Base-by-base conservation (phyloP, 2,329 filamentous ascomycete species). In the Aspergillus sojae region DNA sequence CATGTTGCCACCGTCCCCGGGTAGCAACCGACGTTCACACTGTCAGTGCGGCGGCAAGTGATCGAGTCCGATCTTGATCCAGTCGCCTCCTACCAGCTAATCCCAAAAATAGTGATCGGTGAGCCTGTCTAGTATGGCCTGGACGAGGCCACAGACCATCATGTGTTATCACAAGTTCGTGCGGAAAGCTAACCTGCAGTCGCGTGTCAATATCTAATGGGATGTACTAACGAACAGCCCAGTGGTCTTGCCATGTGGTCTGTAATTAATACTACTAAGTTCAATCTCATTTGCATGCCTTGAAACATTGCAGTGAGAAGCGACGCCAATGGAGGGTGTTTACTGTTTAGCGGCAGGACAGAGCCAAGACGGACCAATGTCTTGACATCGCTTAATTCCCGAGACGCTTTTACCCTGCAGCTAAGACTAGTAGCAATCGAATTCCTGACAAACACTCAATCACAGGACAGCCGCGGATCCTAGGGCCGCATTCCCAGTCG, bases 251-350 rank as follows among this genome's bases (percentile, higher is more conserved):
- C 48, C 48, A 52, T 52, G 48, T 30, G 26, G 48, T 5, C 16
- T n/a, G 26, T 32, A 52, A 52, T n/a, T 10, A 19, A 32, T 52
- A 19, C 26, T 52, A 32, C 16, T n/a, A 19, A 3, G 43, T 46
- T 14, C 34, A 30, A 12, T 23, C 16, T 32, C 6, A 5, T 11
- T 9, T 30, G 3, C 9, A 52, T 28, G 12, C 7, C 45, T 48
- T 16, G 23, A 28, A 26, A 28, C 12, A 28, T 7, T 36, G 14
- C 34, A 5, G 14, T 4, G 23, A 16, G 23, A 48, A 48, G n/a
- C 55, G 57, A 41, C 14, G 60, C 67, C 46, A n/a, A 46, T 61
- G 55, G 23, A 30, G 14, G 21, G 39, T n/a, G 36, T 12, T 60
- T 50, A 45, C 30, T n/a, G 36, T 12, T 60, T 50, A 45, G 32